phyloP scores from a whole-genome alignment of 177 flowering plant genomes.

The Telopea speciosissima region DNA sequence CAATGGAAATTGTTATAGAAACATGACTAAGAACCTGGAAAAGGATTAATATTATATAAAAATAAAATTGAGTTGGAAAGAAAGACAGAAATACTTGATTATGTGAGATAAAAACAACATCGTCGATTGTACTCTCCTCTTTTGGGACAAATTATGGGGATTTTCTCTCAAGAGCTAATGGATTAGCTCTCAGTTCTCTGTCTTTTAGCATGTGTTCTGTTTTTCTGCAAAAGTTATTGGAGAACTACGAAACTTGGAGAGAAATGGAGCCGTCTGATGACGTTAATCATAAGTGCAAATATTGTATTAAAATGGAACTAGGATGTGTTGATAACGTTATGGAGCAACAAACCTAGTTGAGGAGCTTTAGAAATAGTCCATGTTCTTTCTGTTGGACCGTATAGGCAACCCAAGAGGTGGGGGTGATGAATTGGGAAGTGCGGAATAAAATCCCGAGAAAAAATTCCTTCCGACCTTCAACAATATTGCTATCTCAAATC shows the following conservation, averaged over 20 bases:
- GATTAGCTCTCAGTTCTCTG: background rate
- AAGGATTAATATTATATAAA: no score
- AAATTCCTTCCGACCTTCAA: no score
- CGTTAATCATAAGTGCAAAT: background rate
- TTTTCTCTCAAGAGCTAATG: background rate
- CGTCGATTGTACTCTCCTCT: no score
- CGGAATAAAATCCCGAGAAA: no score
- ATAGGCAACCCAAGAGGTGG: no score
- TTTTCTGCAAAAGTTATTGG: background rate
- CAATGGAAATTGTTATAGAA: background rate
- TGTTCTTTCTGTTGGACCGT: no score
- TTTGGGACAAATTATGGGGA: background rate
- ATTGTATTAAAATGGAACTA: background rate
- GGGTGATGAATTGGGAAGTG: no score
- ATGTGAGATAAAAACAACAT: no score
- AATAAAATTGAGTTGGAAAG: background rate
- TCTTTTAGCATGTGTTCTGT: background rate
- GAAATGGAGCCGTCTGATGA: background rate
- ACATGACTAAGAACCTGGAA: background rate
- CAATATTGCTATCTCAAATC: no score
- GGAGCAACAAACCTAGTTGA: background rate
- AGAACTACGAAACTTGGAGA: background rate
- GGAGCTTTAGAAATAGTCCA: background rate
- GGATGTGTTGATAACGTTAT: background rate
- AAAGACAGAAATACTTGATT: background rate